These are phyloP conservation scores for Spinellus fusiger DNA, from an alignment of 192 early-diverging fungal genomes.

Conservation along the genomic window DNA sequence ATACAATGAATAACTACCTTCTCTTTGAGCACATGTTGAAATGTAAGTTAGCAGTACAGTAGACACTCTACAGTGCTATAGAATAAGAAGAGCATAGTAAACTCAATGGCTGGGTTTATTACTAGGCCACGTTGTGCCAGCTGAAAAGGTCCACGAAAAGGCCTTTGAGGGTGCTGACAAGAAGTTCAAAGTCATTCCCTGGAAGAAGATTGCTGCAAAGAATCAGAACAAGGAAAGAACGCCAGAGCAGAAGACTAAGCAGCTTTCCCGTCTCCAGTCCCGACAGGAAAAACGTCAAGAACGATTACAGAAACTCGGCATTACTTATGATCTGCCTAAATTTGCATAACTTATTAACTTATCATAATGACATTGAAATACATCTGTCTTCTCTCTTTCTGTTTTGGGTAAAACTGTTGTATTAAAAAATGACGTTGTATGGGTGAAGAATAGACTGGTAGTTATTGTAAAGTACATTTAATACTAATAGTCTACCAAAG, in stretches of 20 bases:
- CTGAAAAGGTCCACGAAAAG: slow-evolving; percentile 67
- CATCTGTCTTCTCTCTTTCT: too few relatives aligned
- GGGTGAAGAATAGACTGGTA: too few relatives aligned
- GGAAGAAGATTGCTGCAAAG: slow-evolving; percentile 49
- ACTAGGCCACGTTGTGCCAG: slow-evolving; percentile 51
- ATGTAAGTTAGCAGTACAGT: slow-evolving; percentile 46
- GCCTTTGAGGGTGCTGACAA: slow-evolving; percentile 70
- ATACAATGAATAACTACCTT: slow-evolving; percentile 96
- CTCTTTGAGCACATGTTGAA: slow-evolving; percentile 73
- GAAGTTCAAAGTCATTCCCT: slow-evolving; percentile 58
- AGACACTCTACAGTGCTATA: slow-evolving; percentile 7
- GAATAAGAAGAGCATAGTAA: background rate
- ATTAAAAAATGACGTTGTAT: too few relatives aligned
- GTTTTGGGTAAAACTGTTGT: too few relatives aligned
- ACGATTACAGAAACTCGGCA: slow-evolving; percentile 61
- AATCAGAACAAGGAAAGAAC: slow-evolving; percentile 63
- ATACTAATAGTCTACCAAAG: too few relatives aligned
- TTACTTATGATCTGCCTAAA: slow-evolving; percentile 88
- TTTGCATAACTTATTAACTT: slow-evolving; percentile 36
- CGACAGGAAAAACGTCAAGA: slow-evolving; percentile 51
- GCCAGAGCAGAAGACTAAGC: slow-evolving; percentile 35
- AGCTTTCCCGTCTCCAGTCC: slow-evolving; percentile 42
- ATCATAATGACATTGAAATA: too few relatives aligned
- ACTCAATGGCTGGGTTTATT: background rate
- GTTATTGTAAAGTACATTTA: too few relatives aligned